A percentile compares a stretch with the other conserved stretches of the same genome.
Evolutionary conservation across 768 basidiomycete genomes (phyloP).

Genomic region (Lactarius evosmus): DNA sequence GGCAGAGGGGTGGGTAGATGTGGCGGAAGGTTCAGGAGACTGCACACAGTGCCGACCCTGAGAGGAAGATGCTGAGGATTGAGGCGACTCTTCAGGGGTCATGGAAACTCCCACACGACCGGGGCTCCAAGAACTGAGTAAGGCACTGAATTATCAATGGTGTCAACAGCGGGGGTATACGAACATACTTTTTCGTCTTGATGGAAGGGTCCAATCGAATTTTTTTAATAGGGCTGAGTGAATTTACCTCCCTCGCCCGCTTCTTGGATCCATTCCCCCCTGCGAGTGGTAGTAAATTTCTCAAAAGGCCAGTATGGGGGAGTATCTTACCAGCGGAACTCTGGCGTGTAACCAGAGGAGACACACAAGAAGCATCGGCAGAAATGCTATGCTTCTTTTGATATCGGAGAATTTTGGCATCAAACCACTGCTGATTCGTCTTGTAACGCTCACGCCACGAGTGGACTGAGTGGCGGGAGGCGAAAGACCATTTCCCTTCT

Average conservation of each 20-base stretch:
- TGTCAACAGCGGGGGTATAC: neutral
- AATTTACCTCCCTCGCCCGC: constrained; percentile 14
- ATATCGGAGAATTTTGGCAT: constrained; percentile 42
- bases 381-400: constrained; percentile 35
- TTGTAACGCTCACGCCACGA: constrained; percentile 65
- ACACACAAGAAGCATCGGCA: neutral
- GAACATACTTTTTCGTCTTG: constrained; percentile 4
- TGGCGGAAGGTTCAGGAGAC: neutral
- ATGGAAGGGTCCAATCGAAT: neutral
- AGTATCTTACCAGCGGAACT: neutral
- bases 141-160: neutral
- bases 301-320: neutral
- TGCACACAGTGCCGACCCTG: neutral
- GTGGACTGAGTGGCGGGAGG: constrained; percentile 50
- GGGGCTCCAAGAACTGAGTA: constrained; percentile 1
- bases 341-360: neutral
- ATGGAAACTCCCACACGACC: neutral
- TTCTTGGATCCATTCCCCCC: constrained; percentile 10
- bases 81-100: neutral
- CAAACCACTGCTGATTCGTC: constrained; percentile 43
- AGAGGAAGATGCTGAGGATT: neutral
- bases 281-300: neutral
- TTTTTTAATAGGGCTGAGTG: neutral
- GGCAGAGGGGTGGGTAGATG: neutral
- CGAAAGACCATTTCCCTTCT: constrained; percentile 48